Percentiles rank a stretch among this genome's conserved stretches.
Conservation (phyloP, 164 flowering plant species). For the Vitis rotundifolia region DNA sequence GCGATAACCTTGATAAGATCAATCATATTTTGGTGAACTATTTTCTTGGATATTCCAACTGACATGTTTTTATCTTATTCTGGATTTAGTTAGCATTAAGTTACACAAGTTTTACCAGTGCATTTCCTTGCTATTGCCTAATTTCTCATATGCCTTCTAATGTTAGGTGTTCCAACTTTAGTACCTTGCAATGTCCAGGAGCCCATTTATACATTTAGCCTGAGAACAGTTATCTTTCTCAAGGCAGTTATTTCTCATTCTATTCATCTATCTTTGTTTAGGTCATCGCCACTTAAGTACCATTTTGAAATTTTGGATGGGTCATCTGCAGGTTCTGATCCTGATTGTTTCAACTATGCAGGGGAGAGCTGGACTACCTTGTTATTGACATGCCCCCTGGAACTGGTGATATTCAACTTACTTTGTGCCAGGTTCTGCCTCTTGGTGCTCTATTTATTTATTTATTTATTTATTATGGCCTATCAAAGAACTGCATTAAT, state of each 20-base stretch:
- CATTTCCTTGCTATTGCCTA: no score
- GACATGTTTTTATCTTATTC: no score
- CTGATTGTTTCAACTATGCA: slow-evolving; percentile 30
- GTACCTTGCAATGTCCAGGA: no score
- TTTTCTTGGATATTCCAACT: no score
- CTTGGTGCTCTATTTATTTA: slow-evolving; percentile 1
- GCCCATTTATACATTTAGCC: no score
- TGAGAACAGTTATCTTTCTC: no score
- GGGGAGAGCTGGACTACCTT: slow-evolving; percentile 99
- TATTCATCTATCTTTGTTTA: neutral
- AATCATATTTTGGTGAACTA: no score
- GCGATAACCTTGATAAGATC: no score
- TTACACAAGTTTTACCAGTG: no score
- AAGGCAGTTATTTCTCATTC: neutral
- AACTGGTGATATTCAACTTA: slow-evolving; percentile 98
- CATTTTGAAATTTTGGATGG: neutral
- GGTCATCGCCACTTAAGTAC: neutral
- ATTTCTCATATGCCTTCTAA: no score
- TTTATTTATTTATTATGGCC: neutral
- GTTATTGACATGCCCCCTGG: slow-evolving; percentile 99
- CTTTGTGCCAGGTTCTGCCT: slow-evolving; percentile 83
- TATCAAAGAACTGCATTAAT: neutral
- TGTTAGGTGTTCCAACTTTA: no score
- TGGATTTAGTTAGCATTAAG: no score
- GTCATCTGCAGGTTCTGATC: slow-evolving; percentile 4